Conservation (phyloP, 768 basidiomycete genomes). For the Mycena haematopus region DNA sequence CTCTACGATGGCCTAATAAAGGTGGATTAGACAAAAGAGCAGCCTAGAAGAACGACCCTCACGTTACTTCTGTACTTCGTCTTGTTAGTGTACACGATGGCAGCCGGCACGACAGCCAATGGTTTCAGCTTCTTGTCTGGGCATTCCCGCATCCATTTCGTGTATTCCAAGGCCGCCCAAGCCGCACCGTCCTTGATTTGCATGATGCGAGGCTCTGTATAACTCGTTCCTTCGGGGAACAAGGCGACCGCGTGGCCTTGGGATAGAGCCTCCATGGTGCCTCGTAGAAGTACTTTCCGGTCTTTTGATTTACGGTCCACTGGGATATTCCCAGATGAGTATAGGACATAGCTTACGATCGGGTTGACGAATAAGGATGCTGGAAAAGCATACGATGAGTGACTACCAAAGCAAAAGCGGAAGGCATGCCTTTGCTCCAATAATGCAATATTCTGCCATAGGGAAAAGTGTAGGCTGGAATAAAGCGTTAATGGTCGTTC, state of each 20-base stretch:
- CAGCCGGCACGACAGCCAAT: slow-evolving; percentile 77
- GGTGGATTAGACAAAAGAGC: slow-evolving; percentile 12
- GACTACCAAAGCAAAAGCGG: background rate
- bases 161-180: slow-evolving; percentile 94
- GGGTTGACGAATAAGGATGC: slow-evolving; percentile 86
- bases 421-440: slow-evolving; percentile 84
- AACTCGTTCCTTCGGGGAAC: slow-evolving; percentile 93
- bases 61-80: slow-evolving; percentile 92
- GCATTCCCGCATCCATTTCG: slow-evolving; percentile 73
- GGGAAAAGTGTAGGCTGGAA: slow-evolving; percentile 80
- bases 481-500: background rate
- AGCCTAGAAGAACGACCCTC: slow-evolving; percentile 46
- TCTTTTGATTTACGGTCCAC: slow-evolving; percentile 96
- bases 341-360: slow-evolving; percentile 71
- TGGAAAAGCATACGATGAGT: slow-evolving; percentile 34
- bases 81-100: slow-evolving; percentile 96
- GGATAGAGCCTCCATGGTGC: slow-evolving; percentile 86
- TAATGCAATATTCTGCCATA: slow-evolving; percentile 83
- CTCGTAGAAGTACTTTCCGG: slow-evolving; percentile 84
- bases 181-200: slow-evolving; percentile 93
- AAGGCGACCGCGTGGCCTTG: slow-evolving; percentile 86
- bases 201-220: slow-evolving; percentile 93
- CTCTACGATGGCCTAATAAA: slow-evolving; percentile 72
- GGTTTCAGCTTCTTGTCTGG: slow-evolving; percentile 51
- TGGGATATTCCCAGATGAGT: slow-evolving; percentile 95